phyloP scores from a whole-genome alignment of 179 eudicot species.

The Dionaea muscipula region DNA sequence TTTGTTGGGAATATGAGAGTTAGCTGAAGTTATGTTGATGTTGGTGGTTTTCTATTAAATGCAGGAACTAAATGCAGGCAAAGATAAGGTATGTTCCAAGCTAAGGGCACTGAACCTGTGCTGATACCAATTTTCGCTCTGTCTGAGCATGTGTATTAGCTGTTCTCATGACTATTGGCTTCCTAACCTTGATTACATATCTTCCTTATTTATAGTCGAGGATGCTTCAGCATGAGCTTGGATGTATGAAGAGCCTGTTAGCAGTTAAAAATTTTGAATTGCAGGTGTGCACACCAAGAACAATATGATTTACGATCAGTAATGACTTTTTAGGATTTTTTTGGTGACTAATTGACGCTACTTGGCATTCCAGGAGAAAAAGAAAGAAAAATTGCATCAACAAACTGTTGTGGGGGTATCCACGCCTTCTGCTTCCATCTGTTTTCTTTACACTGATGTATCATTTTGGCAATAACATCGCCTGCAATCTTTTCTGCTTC shows the following conservation, averaged over 20 bases:
- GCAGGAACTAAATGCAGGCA: constrained; percentile 70
- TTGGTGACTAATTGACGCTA: not conserved
- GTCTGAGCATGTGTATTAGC: not conserved
- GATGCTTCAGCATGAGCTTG: constrained; percentile 48
- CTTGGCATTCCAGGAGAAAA: not conserved
- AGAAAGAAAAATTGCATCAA: constrained; percentile 1
- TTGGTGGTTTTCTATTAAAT: constrained; percentile 11
- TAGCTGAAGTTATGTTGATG: constrained; percentile 7
- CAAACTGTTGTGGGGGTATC: constrained; percentile 6
- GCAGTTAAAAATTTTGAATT: constrained; percentile 34
- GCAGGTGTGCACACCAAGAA: constrained; percentile 27
- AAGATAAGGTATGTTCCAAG: constrained; percentile 40
- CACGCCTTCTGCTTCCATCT: not conserved
- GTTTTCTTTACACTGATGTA: constrained; percentile 3
- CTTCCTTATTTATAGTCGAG: constrained; percentile 32
- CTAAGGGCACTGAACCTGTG: not conserved
- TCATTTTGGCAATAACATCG: not conserved
- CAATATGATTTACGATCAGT: not conserved
- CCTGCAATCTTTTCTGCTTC: constrained; percentile 9
- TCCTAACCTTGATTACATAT: not conserved
- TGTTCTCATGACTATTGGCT: no score
- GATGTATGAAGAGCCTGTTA: constrained; percentile 44
- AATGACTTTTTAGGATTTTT: no score
- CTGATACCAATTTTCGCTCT: no score
- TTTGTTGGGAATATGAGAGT: not conserved